Evolutionary conservation across 2,329 filamentous ascomycete species (phyloP).

Genomic region (Beauveria pseudobassiana): DNA sequence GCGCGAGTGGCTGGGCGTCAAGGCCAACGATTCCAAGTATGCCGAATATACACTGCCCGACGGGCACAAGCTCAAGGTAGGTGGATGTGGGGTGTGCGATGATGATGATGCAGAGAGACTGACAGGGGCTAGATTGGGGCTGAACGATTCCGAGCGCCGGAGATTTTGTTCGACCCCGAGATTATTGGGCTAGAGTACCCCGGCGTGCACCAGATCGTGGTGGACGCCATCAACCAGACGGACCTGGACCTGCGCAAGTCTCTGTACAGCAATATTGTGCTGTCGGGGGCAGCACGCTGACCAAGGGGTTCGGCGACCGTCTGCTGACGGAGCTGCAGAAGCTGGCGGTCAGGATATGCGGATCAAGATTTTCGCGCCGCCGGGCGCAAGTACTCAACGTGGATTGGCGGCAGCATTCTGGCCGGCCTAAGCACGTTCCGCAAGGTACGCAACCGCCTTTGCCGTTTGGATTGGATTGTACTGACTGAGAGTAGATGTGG

Average conservation of each 20-base stretch:
- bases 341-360: constrained; percentile 95
- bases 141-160: constrained; percentile 90
- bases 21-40: constrained; percentile 68
- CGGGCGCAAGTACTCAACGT: constrained; percentile 95
- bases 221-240: constrained; percentile 89
- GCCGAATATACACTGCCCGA: constrained; percentile 88
- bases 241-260: constrained; percentile 93
- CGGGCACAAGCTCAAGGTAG: constrained; percentile 83
- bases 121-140: constrained; percentile 61
- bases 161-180: constrained; percentile 96
- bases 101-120: constrained; percentile 7
- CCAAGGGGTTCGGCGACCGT: constrained; percentile 92
- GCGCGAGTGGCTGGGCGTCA: constrained; percentile 84
- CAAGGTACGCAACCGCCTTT: constrained; percentile 57
- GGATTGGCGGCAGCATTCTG: constrained; percentile 97
- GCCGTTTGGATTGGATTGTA: not conserved
- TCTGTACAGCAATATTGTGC: constrained; percentile 92
- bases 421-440: constrained; percentile 95
- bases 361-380: constrained; percentile 97
- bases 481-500: constrained; percentile 71
- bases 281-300: constrained; percentile 95
- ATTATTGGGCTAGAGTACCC: constrained; percentile 95
- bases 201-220: constrained; percentile 94
- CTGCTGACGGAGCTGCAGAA: constrained; percentile 86
- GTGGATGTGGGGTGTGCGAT: constrained; percentile 1